phyloP scores from a whole-genome alignment of 1,284 basidiomycete species.

The Leccinum fallax region DNA sequence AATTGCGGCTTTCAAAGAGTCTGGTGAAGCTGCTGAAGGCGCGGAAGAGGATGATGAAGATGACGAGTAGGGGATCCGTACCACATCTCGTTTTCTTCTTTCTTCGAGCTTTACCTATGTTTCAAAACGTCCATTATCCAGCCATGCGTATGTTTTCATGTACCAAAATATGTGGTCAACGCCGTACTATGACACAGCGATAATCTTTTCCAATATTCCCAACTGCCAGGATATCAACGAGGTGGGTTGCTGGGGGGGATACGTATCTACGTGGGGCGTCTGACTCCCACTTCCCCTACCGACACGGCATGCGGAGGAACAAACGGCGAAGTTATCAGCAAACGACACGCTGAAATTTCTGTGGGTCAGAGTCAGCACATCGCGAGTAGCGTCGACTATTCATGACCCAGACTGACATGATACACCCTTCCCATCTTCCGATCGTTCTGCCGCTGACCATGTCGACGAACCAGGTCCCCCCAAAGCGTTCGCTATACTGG shows the following conservation, averaged over 20 bases:
- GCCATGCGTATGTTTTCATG: constrained; percentile 23
- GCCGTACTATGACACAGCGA: constrained; percentile 25
- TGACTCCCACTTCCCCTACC: constrained; percentile 41
- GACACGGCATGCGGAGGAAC: constrained; percentile 58
- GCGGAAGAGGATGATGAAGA: constrained; percentile 54
- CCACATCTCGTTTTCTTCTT: neutral
- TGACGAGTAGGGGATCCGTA: constrained; percentile 51
- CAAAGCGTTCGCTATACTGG: constrained; percentile 53
- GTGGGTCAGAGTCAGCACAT: constrained; percentile 10
- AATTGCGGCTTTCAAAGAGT: constrained; percentile 84
- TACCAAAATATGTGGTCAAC: constrained; percentile 13
- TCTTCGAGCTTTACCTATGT: neutral
- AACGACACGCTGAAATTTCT: constrained; percentile 68
- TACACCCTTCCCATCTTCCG: constrained; percentile 78
- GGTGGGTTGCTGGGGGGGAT: constrained; percentile 34
- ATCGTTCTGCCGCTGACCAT: constrained; percentile 61
- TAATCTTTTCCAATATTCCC: constrained; percentile 43
- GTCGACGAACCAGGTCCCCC: constrained; percentile 79
- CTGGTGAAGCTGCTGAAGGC: constrained; percentile 49
- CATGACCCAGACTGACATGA: constrained; percentile 54
- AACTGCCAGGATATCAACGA: constrained; percentile 55
- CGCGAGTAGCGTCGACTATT: constrained; percentile 1
- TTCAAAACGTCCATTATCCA: constrained; percentile 13
- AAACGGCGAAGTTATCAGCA: constrained; percentile 49
- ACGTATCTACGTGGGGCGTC: constrained; percentile 41